phyloP scores from a whole-genome alignment of 306 rosid genomes.

The Castanea crenata region DNA sequence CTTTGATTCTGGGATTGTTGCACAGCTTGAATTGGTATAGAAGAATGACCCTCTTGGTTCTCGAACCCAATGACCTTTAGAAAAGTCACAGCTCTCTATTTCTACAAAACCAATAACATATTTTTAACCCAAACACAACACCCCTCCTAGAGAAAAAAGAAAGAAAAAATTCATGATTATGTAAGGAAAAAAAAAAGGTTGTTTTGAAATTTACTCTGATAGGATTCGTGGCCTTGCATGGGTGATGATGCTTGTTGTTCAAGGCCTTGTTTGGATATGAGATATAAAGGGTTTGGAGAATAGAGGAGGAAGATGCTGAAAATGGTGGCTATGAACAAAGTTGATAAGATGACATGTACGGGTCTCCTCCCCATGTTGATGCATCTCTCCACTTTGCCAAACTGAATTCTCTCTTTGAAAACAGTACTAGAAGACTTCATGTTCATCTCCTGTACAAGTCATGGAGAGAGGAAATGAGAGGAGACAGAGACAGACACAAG shows the following conservation, averaged over 20 bases:
- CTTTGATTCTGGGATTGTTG: slow-evolving; percentile 66
- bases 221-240: slow-evolving; percentile 25
- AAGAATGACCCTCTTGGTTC: slow-evolving; percentile 28
- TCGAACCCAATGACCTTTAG: slow-evolving; percentile 66
- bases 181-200: background rate
- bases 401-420: slow-evolving; percentile 29
- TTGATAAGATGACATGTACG: slow-evolving; percentile 39
- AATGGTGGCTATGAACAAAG: slow-evolving; percentile 43
- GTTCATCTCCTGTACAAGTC: slow-evolving; percentile 17
- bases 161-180: slow-evolving; percentile 5
- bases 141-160: background rate
- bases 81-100: slow-evolving; percentile 55
- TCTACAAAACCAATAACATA: slow-evolving; percentile 22
- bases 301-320: slow-evolving; percentile 42
- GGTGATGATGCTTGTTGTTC: background rate
- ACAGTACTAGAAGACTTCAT: slow-evolving; percentile 37
- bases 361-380: slow-evolving; percentile 19
- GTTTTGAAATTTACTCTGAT: slow-evolving; percentile 36
- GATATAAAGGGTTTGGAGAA: slow-evolving; percentile 43
- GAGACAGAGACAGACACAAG: background rate
- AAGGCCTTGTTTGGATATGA: slow-evolving; percentile 29
- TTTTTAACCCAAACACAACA: background rate
- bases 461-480: background rate
- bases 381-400: slow-evolving; percentile 44
- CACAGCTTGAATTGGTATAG: slow-evolving; percentile 76